Base-by-base conservation (phyloP, 805 yeast species). In the Suhomyces pyralidae region DNA sequence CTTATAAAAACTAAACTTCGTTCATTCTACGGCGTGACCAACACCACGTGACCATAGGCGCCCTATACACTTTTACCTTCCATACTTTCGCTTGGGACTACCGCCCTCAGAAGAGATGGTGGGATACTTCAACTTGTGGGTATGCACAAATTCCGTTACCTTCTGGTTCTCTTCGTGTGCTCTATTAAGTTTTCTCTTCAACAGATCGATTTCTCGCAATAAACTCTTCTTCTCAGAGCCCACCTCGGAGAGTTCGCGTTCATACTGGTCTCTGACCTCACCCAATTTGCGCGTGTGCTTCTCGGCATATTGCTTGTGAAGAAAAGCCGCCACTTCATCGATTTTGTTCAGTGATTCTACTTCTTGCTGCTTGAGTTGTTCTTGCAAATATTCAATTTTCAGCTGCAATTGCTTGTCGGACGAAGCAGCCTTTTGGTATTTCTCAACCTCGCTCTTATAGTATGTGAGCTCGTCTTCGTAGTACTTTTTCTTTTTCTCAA, bases 281-380 rank as follows among this genome's bases (percentile, higher is more conserved):
- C 78, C 77, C 7, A 88, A 86, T 65, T 88, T 88, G 49, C 81
- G 80, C 55, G 85, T 89, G 62, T 89, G 96, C 63, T 89, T 88
- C 48, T 85, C 83, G 2, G 90, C 81, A 62, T 88, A 88, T 63
- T 86, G 91, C 38, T 81, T 76, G 61, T 88, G 88, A 9, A 88
- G 71, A 58, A 85, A 89, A 54, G 83, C 85, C 0, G 92, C 88
- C 46, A 88, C 68, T 55, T 82, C 80, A 55, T 83, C 82, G 38
- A 86, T 68, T 60, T 81, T 79, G 52, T 74, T 74, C 55, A 83
- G 84, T 2, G 82, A 71, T 17, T 79, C 81, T 25, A 66, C 65
- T 51, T 83, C 85, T 26, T 77, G 74, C 2, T 67, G 63, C 7
- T 54, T 57, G 12, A 69, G 53, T 43, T 69, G 70, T n/a, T 56